Conservation (phyloP, 2,329 filamentous ascomycete species). For the Aspergillus aculeatus region DNA sequence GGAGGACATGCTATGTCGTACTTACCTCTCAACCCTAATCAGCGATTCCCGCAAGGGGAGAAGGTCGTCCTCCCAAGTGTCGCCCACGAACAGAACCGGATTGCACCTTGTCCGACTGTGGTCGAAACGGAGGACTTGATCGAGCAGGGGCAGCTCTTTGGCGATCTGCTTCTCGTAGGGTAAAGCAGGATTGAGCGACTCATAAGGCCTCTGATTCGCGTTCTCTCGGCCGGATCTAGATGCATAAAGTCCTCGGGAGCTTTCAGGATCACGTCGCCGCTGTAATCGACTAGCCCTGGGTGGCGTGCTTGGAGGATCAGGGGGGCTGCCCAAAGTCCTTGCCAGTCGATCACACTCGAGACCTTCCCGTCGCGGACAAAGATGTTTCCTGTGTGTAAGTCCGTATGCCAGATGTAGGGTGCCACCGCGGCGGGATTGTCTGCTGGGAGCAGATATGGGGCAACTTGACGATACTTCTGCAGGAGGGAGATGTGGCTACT, state of each 20-base stretch:
- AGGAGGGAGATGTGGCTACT: conserved; percentile 34
- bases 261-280: conserved; percentile 25
- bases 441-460: conserved; percentile 31
- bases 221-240: conserved; percentile 17
- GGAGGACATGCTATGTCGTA: background rate
- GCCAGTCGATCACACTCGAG: conserved; percentile 46
- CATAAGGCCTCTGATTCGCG: conserved; percentile 18
- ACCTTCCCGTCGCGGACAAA: conserved; percentile 39
- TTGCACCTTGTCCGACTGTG: conserved; percentile 21
- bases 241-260: conserved; percentile 25
- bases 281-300: conserved; percentile 26
- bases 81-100: conserved; percentile 18
- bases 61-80: conserved; percentile 28
- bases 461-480: conserved; percentile 32
- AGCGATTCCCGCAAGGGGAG: conserved; percentile 25
- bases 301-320: conserved; percentile 26
- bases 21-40: conserved; percentile 26
- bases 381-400: conserved; percentile 41
- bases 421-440: conserved; percentile 20
- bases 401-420: conserved; percentile 42
- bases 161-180: conserved; percentile 20
- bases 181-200: conserved; percentile 24
- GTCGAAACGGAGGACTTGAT: conserved; percentile 16
- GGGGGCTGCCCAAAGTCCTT: conserved; percentile 33
- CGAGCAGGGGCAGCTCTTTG: conserved; percentile 15